Conservation (phyloP, 2,329 filamentous ascomycete genomes). For the Fusarium aywerte region DNA sequence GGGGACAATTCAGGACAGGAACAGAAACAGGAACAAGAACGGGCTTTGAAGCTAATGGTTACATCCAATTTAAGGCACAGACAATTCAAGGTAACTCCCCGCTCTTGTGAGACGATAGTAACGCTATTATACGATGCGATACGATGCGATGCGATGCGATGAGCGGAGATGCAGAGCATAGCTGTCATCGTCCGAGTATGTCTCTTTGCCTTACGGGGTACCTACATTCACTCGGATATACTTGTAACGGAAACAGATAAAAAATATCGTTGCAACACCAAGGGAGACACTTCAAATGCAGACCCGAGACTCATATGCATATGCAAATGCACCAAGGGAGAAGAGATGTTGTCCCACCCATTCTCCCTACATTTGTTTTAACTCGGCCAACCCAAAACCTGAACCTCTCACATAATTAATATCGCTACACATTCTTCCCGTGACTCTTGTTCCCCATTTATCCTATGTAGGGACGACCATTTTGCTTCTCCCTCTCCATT, state of each 20-base stretch:
- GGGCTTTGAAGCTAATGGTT: background rate
- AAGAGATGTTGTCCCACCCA: background rate
- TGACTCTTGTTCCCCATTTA: slow-evolving; percentile 20
- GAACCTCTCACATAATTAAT: slow-evolving; percentile 2
- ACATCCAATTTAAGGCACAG: slow-evolving; percentile 5
- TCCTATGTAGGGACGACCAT: slow-evolving; percentile 9
- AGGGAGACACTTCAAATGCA: slow-evolving; percentile 3
- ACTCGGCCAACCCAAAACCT: background rate
- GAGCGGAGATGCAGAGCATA: background rate
- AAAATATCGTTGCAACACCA: slow-evolving; percentile 10
- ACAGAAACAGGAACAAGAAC: slow-evolving; percentile 8
- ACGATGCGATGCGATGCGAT: background rate
- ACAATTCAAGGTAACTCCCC: background rate
- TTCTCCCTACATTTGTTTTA: slow-evolving; percentile 22
- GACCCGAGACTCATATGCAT: background rate
- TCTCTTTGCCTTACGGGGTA: background rate
- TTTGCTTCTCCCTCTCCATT: slow-evolving; percentile 4
- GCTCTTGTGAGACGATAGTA: slow-evolving; percentile 16
- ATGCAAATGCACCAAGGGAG: slow-evolving; percentile 13
- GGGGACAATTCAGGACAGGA: slow-evolving; percentile 14
- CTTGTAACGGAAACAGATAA: background rate
- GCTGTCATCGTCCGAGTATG: background rate
- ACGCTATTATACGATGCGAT: background rate
- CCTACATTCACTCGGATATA: background rate
- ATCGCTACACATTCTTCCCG: slow-evolving; percentile 15